phyloP scores from a whole-genome alignment of 495 filamentous ascomycete species.

The Cudoniella acicularis region DNA sequence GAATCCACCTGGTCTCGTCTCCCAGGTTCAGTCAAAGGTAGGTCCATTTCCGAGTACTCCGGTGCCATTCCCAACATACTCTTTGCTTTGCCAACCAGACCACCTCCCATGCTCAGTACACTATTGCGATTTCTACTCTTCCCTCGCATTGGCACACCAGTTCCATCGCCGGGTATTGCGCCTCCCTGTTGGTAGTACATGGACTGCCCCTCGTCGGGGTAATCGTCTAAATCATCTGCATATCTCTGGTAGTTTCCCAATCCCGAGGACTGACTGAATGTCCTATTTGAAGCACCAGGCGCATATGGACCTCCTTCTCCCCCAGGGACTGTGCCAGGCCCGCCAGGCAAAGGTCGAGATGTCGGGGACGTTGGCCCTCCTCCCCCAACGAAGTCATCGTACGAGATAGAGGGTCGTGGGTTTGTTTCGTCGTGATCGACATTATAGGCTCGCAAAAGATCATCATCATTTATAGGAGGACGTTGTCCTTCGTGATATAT shows the following conservation, averaged over 20 bases:
- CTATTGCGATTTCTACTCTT: conserved; percentile 77
- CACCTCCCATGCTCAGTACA: conserved; percentile 79
- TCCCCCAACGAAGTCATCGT: conserved; percentile 89
- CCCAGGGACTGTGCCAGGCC: conserved; percentile 32
- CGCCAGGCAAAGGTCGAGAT: conserved; percentile 48
- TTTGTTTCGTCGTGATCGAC: conserved; percentile 60
- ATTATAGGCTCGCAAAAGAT: conserved; percentile 65
- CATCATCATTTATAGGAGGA: conserved; percentile 72
- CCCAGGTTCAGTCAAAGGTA: conserved; percentile 78
- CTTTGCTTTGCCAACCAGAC: conserved; percentile 80
- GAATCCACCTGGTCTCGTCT: conserved; percentile 34
- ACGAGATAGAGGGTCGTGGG: conserved; percentile 81
- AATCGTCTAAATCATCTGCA: conserved; percentile 76
- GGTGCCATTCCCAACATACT: conserved; percentile 87
- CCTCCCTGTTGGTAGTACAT: conserved; percentile 57
- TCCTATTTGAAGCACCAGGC: conserved; percentile 31
- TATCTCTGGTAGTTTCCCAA: conserved; percentile 87
- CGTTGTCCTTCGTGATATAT: conserved; percentile 68
- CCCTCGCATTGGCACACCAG: conserved; percentile 40
- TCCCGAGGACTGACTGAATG: conserved; percentile 81
- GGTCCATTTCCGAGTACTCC: conserved; percentile 96
- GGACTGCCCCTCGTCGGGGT: conserved; percentile 69
- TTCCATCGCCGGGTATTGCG: conserved; percentile 40
- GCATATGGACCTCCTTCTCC: conserved; percentile 43
- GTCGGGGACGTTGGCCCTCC: conserved; percentile 29